Percentiles rank a stretch among this genome's conserved stretches.
These are phyloP conservation scores for Venturia nashicola DNA, from an alignment of 2,329 filamentous ascomycete species.

Conservation along the genomic window DNA sequence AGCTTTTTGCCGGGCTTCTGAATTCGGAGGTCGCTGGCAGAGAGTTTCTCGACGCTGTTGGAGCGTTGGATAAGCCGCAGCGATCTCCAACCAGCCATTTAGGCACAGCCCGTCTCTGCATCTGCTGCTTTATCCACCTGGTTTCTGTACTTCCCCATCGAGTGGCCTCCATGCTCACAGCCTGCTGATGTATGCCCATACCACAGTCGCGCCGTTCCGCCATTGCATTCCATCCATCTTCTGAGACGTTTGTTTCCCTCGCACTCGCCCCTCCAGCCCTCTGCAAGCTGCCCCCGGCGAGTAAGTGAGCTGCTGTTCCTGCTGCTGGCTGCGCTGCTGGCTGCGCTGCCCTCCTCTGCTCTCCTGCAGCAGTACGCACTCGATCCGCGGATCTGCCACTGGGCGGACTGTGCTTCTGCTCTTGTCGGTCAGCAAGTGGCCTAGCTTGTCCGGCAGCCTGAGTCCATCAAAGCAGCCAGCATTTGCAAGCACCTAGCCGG, in stretches of 20 bases:
- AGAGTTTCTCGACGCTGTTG: background rate
- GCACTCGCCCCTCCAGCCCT: background rate
- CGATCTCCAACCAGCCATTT: conserved; percentile 7
- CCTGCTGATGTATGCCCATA: conserved; percentile 6
- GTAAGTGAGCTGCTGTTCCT: conserved; percentile 1
- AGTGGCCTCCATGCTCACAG: conserved; percentile 3
- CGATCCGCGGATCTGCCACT: background rate
- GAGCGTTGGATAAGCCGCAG: conserved; percentile 7
- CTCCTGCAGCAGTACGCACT: conserved; percentile 7
- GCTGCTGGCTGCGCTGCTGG: conserved; percentile 3
- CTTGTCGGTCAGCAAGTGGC: conserved; percentile 8
- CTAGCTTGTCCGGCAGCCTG: background rate
- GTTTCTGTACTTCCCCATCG: conserved; percentile 2
- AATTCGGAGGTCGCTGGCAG: background rate
- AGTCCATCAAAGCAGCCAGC: background rate
- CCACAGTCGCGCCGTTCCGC: background rate
- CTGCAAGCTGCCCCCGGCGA: background rate
- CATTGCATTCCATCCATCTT: background rate
- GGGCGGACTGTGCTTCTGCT: conserved; percentile 6
- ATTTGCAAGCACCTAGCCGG: conserved; percentile 5
- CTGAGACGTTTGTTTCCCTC: background rate
- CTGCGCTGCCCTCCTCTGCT: background rate
- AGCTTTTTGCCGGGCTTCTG: background rate
- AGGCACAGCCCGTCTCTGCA: conserved; percentile 5
- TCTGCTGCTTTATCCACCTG: background rate